phyloP scores from a whole-genome alignment of 2,329 filamentous ascomycete genomes.

The Sporothrix schenckii region DNA sequence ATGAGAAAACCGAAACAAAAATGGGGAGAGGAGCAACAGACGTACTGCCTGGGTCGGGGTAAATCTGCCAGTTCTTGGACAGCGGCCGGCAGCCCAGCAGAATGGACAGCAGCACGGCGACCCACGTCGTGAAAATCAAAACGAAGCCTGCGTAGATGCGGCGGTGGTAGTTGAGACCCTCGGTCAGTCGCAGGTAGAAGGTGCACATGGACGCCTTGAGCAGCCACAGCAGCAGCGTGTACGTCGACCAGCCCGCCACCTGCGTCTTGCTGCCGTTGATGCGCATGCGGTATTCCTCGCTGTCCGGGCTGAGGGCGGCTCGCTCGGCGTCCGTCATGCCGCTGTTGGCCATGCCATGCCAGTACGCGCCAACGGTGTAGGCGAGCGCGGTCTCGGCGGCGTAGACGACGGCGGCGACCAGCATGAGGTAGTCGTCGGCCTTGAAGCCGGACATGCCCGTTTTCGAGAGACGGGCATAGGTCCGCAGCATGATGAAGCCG shows the following conservation, averaged over 20 bases:
- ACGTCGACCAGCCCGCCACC: conserved; percentile 41
- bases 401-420: conserved; percentile 50
- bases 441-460: conserved; percentile 56
- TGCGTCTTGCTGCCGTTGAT: conserved; percentile 45
- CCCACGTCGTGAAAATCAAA: conserved; percentile 43
- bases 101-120: conserved; percentile 43
- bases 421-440: conserved; percentile 63
- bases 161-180: conserved; percentile 40
- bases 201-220: conserved; percentile 41
- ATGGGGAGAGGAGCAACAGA: neutral
- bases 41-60: conserved; percentile 48
- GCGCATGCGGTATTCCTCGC: conserved; percentile 41
- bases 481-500: conserved; percentile 54
- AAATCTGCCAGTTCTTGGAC: conserved; percentile 48
- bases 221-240: conserved; percentile 40
- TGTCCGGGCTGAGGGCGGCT: conserved; percentile 37
- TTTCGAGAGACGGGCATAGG: conserved; percentile 52
- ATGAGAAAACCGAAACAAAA: neutral
- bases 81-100: conserved; percentile 45
- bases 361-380: conserved; percentile 40
- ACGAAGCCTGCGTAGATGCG: conserved; percentile 44
- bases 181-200: conserved; percentile 43
- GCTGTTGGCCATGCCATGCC: conserved; percentile 43
- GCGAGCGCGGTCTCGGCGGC: conserved; percentile 41
- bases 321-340: conserved; percentile 43